Conservation (phyloP, 768 basidiomycete species). For the Asterophora parasitica region DNA sequence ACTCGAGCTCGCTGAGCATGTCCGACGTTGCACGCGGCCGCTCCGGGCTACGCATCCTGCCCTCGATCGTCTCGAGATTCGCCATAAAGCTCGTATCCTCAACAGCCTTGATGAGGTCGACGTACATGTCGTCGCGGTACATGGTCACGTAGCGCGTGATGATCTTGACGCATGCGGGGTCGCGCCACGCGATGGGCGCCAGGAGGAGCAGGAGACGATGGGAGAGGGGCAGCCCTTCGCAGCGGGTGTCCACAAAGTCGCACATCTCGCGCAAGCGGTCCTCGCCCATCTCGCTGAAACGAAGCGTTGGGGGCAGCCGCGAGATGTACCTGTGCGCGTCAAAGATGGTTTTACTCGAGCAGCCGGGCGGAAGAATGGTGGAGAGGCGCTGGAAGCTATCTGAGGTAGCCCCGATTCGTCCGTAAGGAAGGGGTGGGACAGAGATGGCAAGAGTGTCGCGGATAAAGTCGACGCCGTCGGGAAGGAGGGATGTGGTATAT, state of each 20-base stretch:
- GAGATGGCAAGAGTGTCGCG: conserved; percentile 47
- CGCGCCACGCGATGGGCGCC: conserved; percentile 54
- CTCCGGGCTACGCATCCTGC: conserved; percentile 21
- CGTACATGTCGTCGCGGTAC: conserved; percentile 36
- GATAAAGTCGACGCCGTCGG: conserved; percentile 59
- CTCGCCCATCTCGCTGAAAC: conserved; percentile 22
- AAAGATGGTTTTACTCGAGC: conserved; percentile 38
- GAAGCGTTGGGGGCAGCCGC: conserved; percentile 37
- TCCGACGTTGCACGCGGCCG: conserved; percentile 6
- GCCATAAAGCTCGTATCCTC: conserved; percentile 32
- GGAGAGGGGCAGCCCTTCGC: conserved; percentile 31
- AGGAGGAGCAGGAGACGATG: conserved; percentile 43
- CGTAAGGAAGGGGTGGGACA: conserved; percentile 46
- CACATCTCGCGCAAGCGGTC: conserved; percentile 24
- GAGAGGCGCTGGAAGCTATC: conserved; percentile 17
- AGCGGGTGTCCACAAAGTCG: conserved; percentile 39
- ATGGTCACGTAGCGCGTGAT: conserved; percentile 35
- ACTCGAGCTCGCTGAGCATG: conserved; percentile 47
- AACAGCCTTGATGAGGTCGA: conserved; percentile 38
- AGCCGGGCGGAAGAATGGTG: conserved; percentile 37
- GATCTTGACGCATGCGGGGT: conserved; percentile 28
- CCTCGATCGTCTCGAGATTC: conserved; percentile 38
- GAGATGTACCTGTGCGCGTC: conserved; percentile 48
- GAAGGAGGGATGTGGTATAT: conserved; percentile 65
- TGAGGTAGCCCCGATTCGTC: conserved; percentile 34